Base-by-base conservation (phyloP, 1,284 basidiomycete genomes). In the Ceratobasidium sp. region DNA sequence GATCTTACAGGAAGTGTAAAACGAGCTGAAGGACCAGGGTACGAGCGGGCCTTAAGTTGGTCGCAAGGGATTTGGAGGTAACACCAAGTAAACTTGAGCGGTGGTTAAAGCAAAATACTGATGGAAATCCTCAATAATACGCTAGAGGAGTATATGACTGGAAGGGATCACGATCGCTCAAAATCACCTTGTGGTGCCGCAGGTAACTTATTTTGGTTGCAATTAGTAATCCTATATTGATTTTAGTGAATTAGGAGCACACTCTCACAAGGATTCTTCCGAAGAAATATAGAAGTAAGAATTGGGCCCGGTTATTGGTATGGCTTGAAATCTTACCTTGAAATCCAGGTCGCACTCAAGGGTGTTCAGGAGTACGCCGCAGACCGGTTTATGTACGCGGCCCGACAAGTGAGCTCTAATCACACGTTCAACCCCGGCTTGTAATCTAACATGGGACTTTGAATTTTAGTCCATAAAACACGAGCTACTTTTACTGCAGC, bases 31-130 rank as follows among this genome's bases (percentile, higher is more conserved):
- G 50, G 14, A 35, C 28, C 6, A 23, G 16, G 28, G 1, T 43
- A 58, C 21, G 57, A 32, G 2, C 35, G 13, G 1, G 28, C 23
- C 2, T n/a, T 64, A 16, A n/a, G 62, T 11, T 64, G 32, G 18
- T 64, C 62, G 1, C 14, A 7, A 5, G 62, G 62, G 16, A 4
- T 38, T n/a, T 64, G 62, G 62, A 64, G 62, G 62, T 64, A 50
- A 3, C 30, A 1, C 3, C 16, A 4, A 8, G 1, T 46, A 7
- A 8, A 43, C n/a, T 21, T n/a, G n/a, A n/a, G n/a, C n/a, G n/a
- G n/a, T n/a, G n/a, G n/a, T n/a, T n/a, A n/a, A n/a, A n/a, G n/a
- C n/a, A n/a, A n/a, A n/a, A n/a, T n/a, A n/a, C n/a, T n/a, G n/a
- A n/a, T n/a, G n/a, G n/a, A n/a, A n/a, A n/a, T n/a, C n/a, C n/a